phyloP scores from a whole-genome alignment of 2,329 filamentous ascomycete genomes.

The Drechslerella stenobrocha region DNA sequence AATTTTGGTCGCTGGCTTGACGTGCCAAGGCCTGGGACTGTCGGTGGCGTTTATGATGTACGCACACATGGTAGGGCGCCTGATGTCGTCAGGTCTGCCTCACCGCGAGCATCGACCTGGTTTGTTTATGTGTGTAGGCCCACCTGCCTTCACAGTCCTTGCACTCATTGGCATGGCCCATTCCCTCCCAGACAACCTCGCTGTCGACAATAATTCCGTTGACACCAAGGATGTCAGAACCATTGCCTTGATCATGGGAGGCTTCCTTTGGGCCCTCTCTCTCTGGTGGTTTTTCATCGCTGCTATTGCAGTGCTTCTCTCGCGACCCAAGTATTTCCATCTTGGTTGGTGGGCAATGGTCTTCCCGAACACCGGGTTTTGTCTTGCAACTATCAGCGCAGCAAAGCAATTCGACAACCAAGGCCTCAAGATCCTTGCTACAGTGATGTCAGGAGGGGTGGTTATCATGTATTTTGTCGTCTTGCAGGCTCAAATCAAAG shows the following conservation, averaged over 20 bases:
- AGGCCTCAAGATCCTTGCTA: conserved; percentile 59
- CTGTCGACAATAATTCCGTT: conserved; percentile 58
- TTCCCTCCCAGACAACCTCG: conserved; percentile 60
- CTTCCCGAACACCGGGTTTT: conserved; percentile 66
- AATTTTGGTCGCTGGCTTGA: conserved; percentile 68
- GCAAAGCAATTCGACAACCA: conserved; percentile 60
- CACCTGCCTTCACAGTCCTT: conserved; percentile 71
- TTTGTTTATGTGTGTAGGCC: conserved; percentile 76
- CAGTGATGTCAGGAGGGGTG: conserved; percentile 59
- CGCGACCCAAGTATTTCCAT: conserved; percentile 62
- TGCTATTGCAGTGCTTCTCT: conserved; percentile 58
- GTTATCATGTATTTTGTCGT: conserved; percentile 58
- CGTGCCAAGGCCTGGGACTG: conserved; percentile 71
- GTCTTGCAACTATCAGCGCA: conserved; percentile 63
- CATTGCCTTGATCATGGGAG: conserved; percentile 59
- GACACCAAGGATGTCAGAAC: conserved; percentile 57
- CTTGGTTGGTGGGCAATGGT: conserved; percentile 69
- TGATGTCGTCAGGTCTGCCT: conserved; percentile 70
- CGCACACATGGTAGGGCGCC: conserved; percentile 69
- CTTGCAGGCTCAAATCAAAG: conserved; percentile 58
- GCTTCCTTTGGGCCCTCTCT: conserved; percentile 56
- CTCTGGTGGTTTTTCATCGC: conserved; percentile 65
- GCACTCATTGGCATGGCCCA: conserved; percentile 71
- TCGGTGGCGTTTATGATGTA: conserved; percentile 73
- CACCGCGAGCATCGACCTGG: conserved; percentile 67